A percentile compares a stretch with the other conserved stretches of the same genome.
Conservation (phyloP, 176 grass and related monocot species). For the Areca catechu region DNA sequence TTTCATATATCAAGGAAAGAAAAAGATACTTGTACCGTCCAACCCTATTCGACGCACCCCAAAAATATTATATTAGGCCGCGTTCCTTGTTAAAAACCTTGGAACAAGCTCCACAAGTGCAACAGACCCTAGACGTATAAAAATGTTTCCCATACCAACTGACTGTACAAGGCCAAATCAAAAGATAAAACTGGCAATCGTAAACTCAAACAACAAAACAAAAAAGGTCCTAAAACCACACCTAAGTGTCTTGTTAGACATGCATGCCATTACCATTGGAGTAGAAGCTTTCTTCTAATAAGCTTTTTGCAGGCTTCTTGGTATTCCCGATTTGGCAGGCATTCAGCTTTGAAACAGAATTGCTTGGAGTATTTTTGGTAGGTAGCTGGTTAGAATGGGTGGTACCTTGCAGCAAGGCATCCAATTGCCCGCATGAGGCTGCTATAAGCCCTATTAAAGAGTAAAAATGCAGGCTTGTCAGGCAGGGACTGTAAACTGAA, state of each 20-base stretch:
- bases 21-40: too few species aligned
- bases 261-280: constrained; percentile 18
- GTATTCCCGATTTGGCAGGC: constrained; percentile 3
- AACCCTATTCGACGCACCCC: too few species aligned
- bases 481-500: neutral
- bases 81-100: too few species aligned
- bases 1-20: too few species aligned
- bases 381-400: neutral
- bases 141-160: too few species aligned
- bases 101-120: too few species aligned
- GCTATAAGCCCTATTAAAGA: constrained; percentile 28
- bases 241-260: constrained; percentile 1
- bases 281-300: constrained; percentile 3
- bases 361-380: neutral
- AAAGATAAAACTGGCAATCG: neutral
- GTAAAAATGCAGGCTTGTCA: neutral
- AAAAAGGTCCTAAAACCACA: neutral
- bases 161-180: constrained; percentile 9
- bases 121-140: too few species aligned
- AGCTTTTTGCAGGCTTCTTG: constrained; percentile 2
- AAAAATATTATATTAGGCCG: too few species aligned
- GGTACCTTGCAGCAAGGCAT: constrained; percentile 18
- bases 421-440: constrained; percentile 33
- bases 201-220: neutral
- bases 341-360: constrained; percentile 15